Percentiles rank a stretch among this genome's conserved stretches.
These are phyloP conservation scores for Corymbia calophylla DNA, from an alignment of 441 rosid species.

Conservation along the genomic window DNA sequence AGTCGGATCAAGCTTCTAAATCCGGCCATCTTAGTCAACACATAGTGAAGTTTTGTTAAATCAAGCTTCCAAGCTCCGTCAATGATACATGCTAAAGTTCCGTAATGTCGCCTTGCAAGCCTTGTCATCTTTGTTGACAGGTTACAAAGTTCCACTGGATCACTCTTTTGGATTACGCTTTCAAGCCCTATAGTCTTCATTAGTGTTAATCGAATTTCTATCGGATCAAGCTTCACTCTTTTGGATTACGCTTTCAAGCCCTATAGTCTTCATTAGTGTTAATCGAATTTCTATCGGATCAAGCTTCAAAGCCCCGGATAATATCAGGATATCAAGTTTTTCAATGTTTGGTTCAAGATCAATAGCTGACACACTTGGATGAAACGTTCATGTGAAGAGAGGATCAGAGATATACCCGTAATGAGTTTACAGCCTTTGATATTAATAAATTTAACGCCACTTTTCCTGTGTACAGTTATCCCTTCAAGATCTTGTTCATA, in stretches of 20 bases:
- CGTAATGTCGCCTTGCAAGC: not conserved
- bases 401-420: not conserved
- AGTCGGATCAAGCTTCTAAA: not conserved
- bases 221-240: not conserved
- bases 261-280: not conserved
- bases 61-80: not conserved
- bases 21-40: not conserved
- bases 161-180: not conserved
- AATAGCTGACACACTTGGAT: not conserved
- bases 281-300: not conserved
- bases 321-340: not conserved
- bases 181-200: not conserved
- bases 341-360: not conserved
- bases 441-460: not conserved
- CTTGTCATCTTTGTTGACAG: not conserved
- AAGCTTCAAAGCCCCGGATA: not conserved
- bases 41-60: not conserved
- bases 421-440: not conserved
- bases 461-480: not conserved
- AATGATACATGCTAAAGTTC: no score
- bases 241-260: not conserved
- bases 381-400: not conserved
- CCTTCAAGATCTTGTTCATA: not conserved
- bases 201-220: not conserved
- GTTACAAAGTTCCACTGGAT: not conserved